Conservation (phyloP, 192 early-diverging fungal genomes). For the Coemansia sp. region DNA sequence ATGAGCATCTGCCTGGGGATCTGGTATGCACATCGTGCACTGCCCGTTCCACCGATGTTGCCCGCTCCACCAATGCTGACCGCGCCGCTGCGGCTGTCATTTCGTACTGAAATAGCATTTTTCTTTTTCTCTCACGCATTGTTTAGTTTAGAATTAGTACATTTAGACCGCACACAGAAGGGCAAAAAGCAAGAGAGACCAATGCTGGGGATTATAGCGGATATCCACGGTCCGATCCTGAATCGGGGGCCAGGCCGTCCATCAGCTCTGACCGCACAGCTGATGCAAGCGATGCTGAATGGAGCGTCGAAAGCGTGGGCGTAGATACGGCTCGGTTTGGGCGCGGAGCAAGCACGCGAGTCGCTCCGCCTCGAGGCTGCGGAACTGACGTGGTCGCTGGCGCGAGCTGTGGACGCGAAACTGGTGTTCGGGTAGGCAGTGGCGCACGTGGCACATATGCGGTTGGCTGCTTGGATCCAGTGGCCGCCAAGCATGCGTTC, state of each 20-base stretch:
- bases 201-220: neutral
- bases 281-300: slow-evolving; percentile 28
- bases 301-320: slow-evolving; percentile 29
- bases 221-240: slow-evolving; percentile 14
- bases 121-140: neutral
- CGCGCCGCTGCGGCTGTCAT: neutral
- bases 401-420: neutral
- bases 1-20: slow-evolving; percentile 18
- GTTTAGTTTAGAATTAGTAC: neutral
- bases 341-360: slow-evolving; percentile 1
- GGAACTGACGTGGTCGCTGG: neutral
- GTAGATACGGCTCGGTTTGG: slow-evolving; percentile 31
- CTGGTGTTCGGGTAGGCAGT: neutral
- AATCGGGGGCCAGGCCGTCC: slow-evolving; percentile 4
- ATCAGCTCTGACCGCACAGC: slow-evolving; percentile 24
- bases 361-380: neutral
- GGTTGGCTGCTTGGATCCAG: slow-evolving; percentile 14
- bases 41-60: neutral
- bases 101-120: neutral
- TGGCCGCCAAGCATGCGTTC: slow-evolving; percentile 27
- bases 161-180: neutral
- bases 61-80: neutral
- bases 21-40: slow-evolving; percentile 38
- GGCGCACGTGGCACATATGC: slow-evolving; percentile 17
- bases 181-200: neutral